These are phyloP conservation scores for Draba incana DNA, from an alignment of 345 rosid species.

Conservation along the genomic window DNA sequence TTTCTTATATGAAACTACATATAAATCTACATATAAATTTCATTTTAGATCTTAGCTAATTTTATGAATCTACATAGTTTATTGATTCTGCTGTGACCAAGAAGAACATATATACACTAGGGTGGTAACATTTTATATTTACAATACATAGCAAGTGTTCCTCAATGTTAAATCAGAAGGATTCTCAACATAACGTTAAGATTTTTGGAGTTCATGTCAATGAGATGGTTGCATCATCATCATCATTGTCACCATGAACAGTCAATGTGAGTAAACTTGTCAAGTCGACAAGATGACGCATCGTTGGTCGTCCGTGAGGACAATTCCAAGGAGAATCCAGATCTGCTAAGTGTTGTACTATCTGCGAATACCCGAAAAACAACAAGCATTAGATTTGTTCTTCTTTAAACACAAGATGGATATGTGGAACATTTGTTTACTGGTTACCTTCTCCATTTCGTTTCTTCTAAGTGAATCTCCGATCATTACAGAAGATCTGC, in stretches of 20 bases:
- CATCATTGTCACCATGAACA: slow-evolving; percentile 31
- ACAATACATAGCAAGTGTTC: slow-evolving; percentile 1
- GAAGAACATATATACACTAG: not conserved
- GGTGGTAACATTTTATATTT: not conserved
- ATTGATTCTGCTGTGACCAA: slow-evolving; percentile 8
- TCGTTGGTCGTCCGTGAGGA: slow-evolving; percentile 98
- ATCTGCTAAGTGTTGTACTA: slow-evolving; percentile 74
- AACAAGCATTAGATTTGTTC: not conserved
- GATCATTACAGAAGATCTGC: slow-evolving; percentile 85
- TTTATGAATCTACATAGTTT: too few species aligned
- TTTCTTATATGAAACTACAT: too few species aligned
- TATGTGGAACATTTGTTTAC: too few species aligned
- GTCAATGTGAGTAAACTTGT: slow-evolving; percentile 46
- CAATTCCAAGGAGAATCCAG: slow-evolving; percentile 99
- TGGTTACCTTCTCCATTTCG: slow-evolving; percentile 76
- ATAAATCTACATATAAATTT: too few species aligned
- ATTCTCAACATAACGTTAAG: slow-evolving; percentile 1
- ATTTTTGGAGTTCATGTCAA: slow-evolving; percentile 16
- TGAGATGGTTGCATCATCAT: slow-evolving; percentile 27
- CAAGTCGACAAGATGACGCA: slow-evolving; percentile 95
- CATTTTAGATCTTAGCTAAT: too few species aligned
- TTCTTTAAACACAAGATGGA: too few species aligned
- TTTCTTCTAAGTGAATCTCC: slow-evolving; percentile 86
- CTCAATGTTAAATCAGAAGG: slow-evolving; percentile 5
- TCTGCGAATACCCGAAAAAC: slow-evolving; percentile 46